Evolutionary conservation across 495 filamentous ascomycete species (phyloP), one percentile per base, ranked within the genome.

Genomic region (Aspergillus biplanus): DNA sequence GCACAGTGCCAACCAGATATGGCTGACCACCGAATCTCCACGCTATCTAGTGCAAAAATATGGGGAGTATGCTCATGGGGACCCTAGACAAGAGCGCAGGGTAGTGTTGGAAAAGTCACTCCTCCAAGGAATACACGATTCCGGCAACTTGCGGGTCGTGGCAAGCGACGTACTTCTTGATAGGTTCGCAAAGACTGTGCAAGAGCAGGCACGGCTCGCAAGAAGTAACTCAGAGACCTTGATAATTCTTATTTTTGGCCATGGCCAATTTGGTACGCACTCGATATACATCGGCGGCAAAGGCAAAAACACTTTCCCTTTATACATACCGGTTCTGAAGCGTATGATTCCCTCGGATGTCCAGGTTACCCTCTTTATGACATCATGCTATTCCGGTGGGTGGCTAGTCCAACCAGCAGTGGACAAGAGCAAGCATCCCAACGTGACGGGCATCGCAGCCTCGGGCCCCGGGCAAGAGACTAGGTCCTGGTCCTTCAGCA

Each of bases 11-110:
- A 62, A 58, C 12, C 69, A 69, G 48, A 27, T 67, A 9, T 69
- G 67, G 69, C 16, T 69, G 8, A 67, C 67, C 5, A 50, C n/a
- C 21, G 61, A 62, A 39, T 33, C 37, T 7, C 67, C 66, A 0
- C 33, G 50, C 18, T 18, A 18, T 7, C 55, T 69, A 11, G 61
- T 71, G 12, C 2, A 31, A 5, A 71, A 69, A 32, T 71, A 69
- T 53, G 52, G 13, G 9, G 61, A 71, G 48, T 69, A 69, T 34
- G 21, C 34, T 4, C 69, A 71, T 34, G 69, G 61, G 4, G 62
- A 61, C 44, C n/a, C 48, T 7, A 49, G 52, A 52, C 27, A 34
- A 5, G 69, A 69, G 5, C 46, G 64, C 27, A 37, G 63, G 13
- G 58, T 65, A 7, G 67, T 71, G 4, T 44, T 71, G 9, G 64